phyloP scores from a whole-genome alignment of 73 alveolate genomes.

The Tetrahymena malaccensis region DNA sequence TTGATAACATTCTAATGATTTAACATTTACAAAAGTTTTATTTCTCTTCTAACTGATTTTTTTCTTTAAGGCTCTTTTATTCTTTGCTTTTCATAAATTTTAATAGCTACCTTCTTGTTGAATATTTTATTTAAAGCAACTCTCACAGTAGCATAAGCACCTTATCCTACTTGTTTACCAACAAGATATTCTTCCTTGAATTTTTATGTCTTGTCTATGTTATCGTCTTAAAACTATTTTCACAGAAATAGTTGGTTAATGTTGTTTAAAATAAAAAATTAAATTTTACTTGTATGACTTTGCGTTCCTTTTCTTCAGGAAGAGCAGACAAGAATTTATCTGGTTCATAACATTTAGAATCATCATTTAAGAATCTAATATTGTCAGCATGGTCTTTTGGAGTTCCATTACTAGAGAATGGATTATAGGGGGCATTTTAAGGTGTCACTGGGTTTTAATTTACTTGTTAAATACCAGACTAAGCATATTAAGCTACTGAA shows the following conservation, averaged over 20 bases:
- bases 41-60: constrained; percentile 78
- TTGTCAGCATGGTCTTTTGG: not conserved
- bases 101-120: constrained; percentile 49
- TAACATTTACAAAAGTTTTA: constrained; percentile 63
- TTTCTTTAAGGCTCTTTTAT: constrained; percentile 76
- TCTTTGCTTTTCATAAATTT: constrained; percentile 75
- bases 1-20: constrained; percentile 78
- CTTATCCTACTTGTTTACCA: constrained; percentile 37
- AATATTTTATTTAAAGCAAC: constrained; percentile 14
- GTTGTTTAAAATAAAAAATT: not conserved
- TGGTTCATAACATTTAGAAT: not conserved
- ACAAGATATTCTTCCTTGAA: constrained; percentile 28
- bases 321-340: not conserved
- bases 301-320: not conserved
- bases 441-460: not conserved
- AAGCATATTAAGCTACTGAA: not conserved
- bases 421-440: not conserved
- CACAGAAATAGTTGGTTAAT: not conserved
- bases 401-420: not conserved
- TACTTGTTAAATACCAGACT: not conserved
- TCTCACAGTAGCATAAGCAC: constrained; percentile 49
- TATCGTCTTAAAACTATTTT: constrained; percentile 13
- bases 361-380: not conserved
- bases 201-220: constrained; percentile 7
- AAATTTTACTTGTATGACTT: not conserved